Percentiles rank a stretch among this genome's conserved stretches.
Evolutionary conservation across 495 filamentous ascomycete species (phyloP).

Genomic region (Penicillium cinerascens): DNA sequence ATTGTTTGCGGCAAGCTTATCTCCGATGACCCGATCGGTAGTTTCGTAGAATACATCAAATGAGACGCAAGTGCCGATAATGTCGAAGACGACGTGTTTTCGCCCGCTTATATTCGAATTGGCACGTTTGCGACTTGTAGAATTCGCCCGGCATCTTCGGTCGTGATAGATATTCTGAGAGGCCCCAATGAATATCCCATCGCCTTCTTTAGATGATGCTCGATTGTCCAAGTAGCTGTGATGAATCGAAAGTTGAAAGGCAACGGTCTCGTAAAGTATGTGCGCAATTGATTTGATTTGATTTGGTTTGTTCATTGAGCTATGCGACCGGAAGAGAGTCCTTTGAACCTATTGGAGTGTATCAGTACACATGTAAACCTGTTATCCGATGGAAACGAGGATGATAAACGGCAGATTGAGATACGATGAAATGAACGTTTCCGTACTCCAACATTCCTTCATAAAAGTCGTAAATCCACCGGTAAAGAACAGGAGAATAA

Average conservation of each 20-base stretch:
- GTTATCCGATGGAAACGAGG: slow-evolving; percentile 51
- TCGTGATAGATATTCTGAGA: not conserved
- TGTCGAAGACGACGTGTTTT: slow-evolving; percentile 44
- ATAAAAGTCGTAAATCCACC: slow-evolving; percentile 41
- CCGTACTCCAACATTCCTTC: slow-evolving; percentile 41
- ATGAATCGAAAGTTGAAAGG: too few species aligned
- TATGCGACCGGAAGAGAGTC: not conserved
- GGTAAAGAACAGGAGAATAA: slow-evolving; percentile 40
- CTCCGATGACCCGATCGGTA: slow-evolving; percentile 29
- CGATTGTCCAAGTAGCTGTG: too few species aligned
- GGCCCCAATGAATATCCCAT: not conserved
- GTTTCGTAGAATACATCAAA: slow-evolving; percentile 33
- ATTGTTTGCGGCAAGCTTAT: slow-evolving; percentile 23
- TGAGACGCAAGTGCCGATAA: slow-evolving; percentile 43
- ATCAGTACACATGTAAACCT: slow-evolving; percentile 38
- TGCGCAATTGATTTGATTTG: not conserved
- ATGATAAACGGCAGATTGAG: slow-evolving; percentile 53
- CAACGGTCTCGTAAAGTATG: not conserved
- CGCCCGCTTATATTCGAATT: slow-evolving; percentile 3
- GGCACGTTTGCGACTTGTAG: not conserved
- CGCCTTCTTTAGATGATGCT: not conserved
- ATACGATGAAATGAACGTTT: slow-evolving; percentile 30
- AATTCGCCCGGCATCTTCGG: not conserved
- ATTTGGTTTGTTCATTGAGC: not conserved
- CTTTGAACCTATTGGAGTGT: not conserved